Evolutionary conservation across 495 filamentous ascomycete species (phyloP).

Genomic region (Hypoxylon crocopeplum): DNA sequence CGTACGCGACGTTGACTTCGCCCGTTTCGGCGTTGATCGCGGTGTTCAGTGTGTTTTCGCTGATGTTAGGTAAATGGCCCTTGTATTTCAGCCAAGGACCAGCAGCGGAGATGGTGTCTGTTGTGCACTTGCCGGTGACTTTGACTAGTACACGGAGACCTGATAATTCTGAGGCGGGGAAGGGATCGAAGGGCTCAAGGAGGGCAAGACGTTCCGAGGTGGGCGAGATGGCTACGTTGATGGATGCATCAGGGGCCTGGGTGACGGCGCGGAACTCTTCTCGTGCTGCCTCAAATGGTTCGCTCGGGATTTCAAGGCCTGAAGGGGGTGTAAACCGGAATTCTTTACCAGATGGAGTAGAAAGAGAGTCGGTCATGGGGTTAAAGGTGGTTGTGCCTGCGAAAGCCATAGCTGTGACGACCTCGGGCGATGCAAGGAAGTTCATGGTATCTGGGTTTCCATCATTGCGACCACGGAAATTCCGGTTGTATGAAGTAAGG

Average conservation of each 20-base stretch:
- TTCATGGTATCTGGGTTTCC: conserved; percentile 97
- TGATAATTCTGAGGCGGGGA: conserved; percentile 76
- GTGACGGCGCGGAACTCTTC: conserved; percentile 75
- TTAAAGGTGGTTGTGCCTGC: conserved; percentile 95
- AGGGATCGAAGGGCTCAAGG: conserved; percentile 88
- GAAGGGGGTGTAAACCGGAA: conserved; percentile 88
- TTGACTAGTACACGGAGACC: conserved; percentile 86
- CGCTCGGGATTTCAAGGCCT: conserved; percentile 76
- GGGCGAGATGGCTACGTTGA: conserved; percentile 77
- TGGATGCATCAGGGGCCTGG: conserved; percentile 68
- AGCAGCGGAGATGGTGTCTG: conserved; percentile 96
- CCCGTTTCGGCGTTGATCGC: conserved; percentile 90
- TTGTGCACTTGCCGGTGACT: conserved; percentile 96
- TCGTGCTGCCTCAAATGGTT: conserved; percentile 83
- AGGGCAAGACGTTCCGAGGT: conserved; percentile 86
- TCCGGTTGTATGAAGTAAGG: conserved; percentile 96
- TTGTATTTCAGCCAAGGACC: conserved; percentile 99
- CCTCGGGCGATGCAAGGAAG: conserved; percentile 94
- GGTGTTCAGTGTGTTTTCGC: conserved; percentile 92
- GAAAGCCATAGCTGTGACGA: conserved; percentile 95
- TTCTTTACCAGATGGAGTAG: conserved; percentile 76
- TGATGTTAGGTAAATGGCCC: conserved; percentile 97
- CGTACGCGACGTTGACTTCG: conserved; percentile 90
- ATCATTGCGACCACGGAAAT: conserved; percentile 97
- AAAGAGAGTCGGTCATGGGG: conserved; percentile 85